phyloP scores from a whole-genome alignment of 2,329 filamentous ascomycete species.

The Saccharata proteae region DNA sequence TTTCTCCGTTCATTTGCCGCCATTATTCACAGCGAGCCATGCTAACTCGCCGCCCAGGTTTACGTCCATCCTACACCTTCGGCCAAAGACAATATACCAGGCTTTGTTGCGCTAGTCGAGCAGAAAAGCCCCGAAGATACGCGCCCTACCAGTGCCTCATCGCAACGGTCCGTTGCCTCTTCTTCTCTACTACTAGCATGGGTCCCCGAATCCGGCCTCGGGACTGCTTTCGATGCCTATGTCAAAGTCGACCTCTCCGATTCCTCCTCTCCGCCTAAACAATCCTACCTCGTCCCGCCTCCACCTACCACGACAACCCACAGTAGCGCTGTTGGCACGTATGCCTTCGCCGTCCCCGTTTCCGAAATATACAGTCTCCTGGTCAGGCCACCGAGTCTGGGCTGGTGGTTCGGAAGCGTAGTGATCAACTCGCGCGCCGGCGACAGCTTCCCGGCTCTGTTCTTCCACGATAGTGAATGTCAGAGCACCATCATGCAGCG shows the following conservation, averaged over 20 bases:
- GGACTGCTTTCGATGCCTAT: slow-evolving; percentile 74
- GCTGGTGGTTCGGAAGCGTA: slow-evolving; percentile 97
- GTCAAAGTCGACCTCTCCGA: slow-evolving; percentile 90
- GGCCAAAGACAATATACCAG: slow-evolving; percentile 88
- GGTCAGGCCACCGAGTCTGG: slow-evolving; percentile 80
- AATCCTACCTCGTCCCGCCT: slow-evolving; percentile 82
- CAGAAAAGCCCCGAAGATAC: slow-evolving; percentile 48
- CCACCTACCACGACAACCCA: slow-evolving; percentile 77
- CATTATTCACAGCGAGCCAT: slow-evolving; percentile 13
- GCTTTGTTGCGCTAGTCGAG: slow-evolving; percentile 85
- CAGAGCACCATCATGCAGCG: slow-evolving; percentile 91
- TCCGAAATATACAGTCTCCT: slow-evolving; percentile 83
- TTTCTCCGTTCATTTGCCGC: neutral
- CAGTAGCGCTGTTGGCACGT: slow-evolving; percentile 58
- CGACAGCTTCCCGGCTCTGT: slow-evolving; percentile 87
- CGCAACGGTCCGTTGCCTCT: slow-evolving; percentile 35
- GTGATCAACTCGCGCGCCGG: slow-evolving; percentile 86
- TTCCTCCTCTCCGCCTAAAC: slow-evolving; percentile 65
- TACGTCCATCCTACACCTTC: slow-evolving; percentile 92
- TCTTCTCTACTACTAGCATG: slow-evolving; percentile 80
- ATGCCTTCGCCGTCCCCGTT: slow-evolving; percentile 84
- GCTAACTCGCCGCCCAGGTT: slow-evolving; percentile 44
- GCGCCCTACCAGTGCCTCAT: slow-evolving; percentile 29
- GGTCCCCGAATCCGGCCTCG: slow-evolving; percentile 81
- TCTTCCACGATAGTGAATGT: slow-evolving; percentile 96